Conservation (phyloP, 176 grass and related monocot species). For the Eremochloa ophiuroides region DNA sequence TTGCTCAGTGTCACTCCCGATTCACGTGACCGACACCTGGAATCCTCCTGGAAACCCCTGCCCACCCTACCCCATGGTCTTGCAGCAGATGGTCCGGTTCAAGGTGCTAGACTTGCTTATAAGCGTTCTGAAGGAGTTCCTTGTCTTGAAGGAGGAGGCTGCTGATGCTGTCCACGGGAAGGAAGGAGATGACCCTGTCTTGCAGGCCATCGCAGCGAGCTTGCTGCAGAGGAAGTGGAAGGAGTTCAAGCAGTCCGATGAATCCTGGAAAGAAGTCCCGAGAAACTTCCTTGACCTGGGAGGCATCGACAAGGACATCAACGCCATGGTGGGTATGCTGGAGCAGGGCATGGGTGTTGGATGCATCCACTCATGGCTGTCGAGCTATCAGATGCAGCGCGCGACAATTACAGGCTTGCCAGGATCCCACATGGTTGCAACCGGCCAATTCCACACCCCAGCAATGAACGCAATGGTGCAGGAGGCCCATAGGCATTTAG, state of each 20-base stretch:
- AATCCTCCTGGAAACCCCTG: neutral
- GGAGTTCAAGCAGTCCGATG: constrained; percentile 1
- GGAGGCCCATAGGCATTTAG: neutral
- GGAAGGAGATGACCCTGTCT: neutral
- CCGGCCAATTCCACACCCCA: neutral
- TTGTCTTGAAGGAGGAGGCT: neutral
- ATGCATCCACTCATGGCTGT: neutral
- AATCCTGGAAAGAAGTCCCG: neutral
- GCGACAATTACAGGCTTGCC: neutral
- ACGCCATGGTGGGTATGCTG: neutral
- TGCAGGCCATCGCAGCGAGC: neutral
- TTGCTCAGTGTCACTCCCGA: neutral
- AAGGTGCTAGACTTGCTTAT: neutral
- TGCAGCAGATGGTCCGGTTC: neutral
- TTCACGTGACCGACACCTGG: neutral
- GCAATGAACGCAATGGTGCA: neutral
- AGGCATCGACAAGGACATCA: neutral
- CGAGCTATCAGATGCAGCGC: constrained; percentile 2
- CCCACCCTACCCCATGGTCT: neutral
- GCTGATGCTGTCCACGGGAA: neutral
- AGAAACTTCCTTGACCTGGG: neutral
- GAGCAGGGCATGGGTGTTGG: neutral
- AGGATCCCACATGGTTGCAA: neutral
- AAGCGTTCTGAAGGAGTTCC: neutral
- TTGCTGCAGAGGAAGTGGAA: constrained; percentile 3